Conservation (phyloP, 2,329 filamentous ascomycete genomes). For the Didymella lethalis region DNA sequence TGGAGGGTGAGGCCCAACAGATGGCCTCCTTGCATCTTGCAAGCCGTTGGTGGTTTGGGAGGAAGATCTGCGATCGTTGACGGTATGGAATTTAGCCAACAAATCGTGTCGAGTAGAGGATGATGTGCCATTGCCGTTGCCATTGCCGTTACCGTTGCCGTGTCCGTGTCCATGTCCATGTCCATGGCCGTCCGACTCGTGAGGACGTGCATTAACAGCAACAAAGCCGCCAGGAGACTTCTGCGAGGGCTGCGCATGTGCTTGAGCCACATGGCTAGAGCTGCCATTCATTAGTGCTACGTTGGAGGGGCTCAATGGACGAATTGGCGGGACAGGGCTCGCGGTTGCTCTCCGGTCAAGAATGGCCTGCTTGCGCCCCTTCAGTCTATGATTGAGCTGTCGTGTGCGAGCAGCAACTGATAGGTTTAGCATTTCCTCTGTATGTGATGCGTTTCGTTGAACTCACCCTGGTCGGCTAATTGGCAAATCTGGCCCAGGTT, state of each 20-base stretch:
- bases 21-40: conserved; percentile 40
- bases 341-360: conserved; percentile 67
- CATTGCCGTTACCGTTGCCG: conserved; percentile 43
- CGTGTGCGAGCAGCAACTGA: conserved; percentile 73
- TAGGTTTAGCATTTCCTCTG: not conserved
- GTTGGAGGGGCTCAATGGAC: conserved; percentile 52
- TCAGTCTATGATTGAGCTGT: conserved; percentile 82
- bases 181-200: conserved; percentile 42
- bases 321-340: conserved; percentile 47
- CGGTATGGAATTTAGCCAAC: conserved; percentile 69
- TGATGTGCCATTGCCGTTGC: conserved; percentile 59
- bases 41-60: conserved; percentile 38
- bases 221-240: conserved; percentile 63
- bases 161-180: conserved; percentile 6
- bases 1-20: conserved; percentile 34
- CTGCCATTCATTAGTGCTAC: conserved; percentile 54
- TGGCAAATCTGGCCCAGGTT: conserved; percentile 79
- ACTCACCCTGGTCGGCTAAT: conserved; percentile 75
- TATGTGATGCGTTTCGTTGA: too few species aligned
- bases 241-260: conserved; percentile 23
- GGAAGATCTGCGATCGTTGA: conserved; percentile 59
- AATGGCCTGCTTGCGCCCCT: conserved; percentile 77
- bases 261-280: conserved; percentile 26
- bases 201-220: conserved; percentile 64
- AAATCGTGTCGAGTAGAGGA: conserved; percentile 66